These are phyloP conservation scores for Allomyces arbusculus DNA, from an alignment of 192 early-diverging fungal species.

Conservation along the genomic window DNA sequence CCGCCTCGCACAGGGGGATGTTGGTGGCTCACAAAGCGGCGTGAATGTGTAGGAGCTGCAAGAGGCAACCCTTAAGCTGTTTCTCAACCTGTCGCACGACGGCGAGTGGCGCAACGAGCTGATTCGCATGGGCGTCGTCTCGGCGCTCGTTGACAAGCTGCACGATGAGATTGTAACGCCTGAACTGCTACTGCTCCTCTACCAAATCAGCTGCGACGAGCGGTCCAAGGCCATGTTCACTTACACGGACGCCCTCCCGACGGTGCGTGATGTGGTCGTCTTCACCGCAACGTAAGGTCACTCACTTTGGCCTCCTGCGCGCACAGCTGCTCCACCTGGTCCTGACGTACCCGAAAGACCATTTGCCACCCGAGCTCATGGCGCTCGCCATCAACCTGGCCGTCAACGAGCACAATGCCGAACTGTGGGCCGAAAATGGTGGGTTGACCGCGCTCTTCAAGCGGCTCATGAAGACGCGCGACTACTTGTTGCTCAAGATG, in stretches of 20 bases:
- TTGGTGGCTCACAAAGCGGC: too few species aligned
- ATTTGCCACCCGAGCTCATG: slow-evolving; percentile 16
- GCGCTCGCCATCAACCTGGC: slow-evolving; percentile 30
- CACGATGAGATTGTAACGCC: not conserved
- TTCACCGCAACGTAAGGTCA: too few species aligned
- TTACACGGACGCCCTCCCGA: slow-evolving; percentile 10
- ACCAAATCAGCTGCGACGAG: slow-evolving; percentile 25
- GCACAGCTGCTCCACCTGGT: slow-evolving; percentile 1
- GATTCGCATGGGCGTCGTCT: slow-evolving; percentile 11
- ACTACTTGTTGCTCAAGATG: slow-evolving; percentile 32
- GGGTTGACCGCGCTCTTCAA: slow-evolving; percentile 30
- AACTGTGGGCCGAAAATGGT: slow-evolving; percentile 18
- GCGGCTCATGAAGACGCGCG: slow-evolving; percentile 26
- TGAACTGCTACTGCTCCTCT: slow-evolving; percentile 20
- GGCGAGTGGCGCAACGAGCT: slow-evolving; percentile 12
- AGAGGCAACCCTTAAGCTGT: slow-evolving; percentile 12
- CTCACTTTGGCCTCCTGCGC: too few species aligned
- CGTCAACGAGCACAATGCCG: slow-evolving; percentile 12
- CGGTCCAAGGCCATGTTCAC: slow-evolving; percentile 12
- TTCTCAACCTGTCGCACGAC: slow-evolving; percentile 27
- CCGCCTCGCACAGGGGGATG: too few species aligned
- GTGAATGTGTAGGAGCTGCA: slow-evolving; percentile 20
- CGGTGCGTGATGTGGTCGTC: slow-evolving; percentile 1
- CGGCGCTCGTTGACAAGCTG: slow-evolving; percentile 12
- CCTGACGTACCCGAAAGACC: not conserved